Percentiles rank a stretch among this genome's conserved stretches.
Evolutionary conservation across 2,329 filamentous ascomycete genomes (phyloP).

Genomic region (Exophiala phaeomuriformis): DNA sequence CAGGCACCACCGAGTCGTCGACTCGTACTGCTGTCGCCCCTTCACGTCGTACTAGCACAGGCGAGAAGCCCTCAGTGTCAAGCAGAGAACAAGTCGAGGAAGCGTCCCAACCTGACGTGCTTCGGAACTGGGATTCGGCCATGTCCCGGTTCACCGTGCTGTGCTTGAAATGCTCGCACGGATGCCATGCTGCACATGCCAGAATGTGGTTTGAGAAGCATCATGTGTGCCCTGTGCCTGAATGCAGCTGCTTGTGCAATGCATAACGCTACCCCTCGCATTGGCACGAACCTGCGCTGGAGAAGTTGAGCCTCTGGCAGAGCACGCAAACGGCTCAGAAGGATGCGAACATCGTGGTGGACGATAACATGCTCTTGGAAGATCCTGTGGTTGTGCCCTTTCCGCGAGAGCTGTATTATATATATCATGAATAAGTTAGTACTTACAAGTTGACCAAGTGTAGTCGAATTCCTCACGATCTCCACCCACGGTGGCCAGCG

Average conservation of each 20-base stretch:
- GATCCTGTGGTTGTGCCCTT: too few relatives aligned
- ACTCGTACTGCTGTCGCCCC: conserved; percentile 11
- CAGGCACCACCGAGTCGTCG: conserved; percentile 28
- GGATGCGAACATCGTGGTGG: too few relatives aligned
- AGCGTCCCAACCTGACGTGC: conserved; percentile 9
- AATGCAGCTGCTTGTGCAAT: conserved; percentile 49
- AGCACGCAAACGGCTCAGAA: too few relatives aligned
- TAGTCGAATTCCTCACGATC: too few relatives aligned
- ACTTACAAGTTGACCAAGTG: too few relatives aligned
- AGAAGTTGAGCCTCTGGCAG: conserved; percentile 27
- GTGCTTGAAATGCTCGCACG: conserved; percentile 57
- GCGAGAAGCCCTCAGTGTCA: background rate
- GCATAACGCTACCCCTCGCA: conserved; percentile 10
- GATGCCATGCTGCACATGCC: conserved; percentile 57
- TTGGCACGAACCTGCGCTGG: conserved; percentile 12
- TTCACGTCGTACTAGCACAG: background rate
- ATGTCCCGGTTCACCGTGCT: conserved; percentile 53
- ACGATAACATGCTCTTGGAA: too few relatives aligned
- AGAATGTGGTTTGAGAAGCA: conserved; percentile 53
- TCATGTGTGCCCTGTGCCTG: conserved; percentile 48
- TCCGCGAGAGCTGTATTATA: too few relatives aligned
- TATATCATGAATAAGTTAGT: too few relatives aligned
- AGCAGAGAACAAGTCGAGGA: conserved; percentile 5
- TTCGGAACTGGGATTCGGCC: conserved; percentile 33
- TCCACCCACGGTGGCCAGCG: too few relatives aligned